These are phyloP conservation scores for Aspergillus heteromorphus DNA, from an alignment of 495 filamentous ascomycete genomes.

Conservation along the genomic window DNA sequence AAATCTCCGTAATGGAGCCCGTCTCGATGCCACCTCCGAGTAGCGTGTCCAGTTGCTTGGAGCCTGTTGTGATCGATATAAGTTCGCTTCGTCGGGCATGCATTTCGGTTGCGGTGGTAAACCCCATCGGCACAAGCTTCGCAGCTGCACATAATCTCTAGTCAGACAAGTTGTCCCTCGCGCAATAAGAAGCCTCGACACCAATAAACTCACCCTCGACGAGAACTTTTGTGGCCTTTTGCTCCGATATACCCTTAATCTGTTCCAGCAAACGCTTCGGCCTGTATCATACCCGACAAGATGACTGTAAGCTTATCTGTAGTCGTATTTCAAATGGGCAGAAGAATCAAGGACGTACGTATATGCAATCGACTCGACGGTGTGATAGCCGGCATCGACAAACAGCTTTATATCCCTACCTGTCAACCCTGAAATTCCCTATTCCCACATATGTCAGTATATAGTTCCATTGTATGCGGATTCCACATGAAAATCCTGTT, in stretches of 20 bases:
- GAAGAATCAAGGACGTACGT: constrained; percentile 47
- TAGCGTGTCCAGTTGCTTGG: constrained; percentile 92
- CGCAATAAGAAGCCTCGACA: constrained; percentile 7
- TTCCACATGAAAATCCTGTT: background rate
- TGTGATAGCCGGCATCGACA: constrained; percentile 87
- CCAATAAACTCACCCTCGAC: constrained; percentile 62
- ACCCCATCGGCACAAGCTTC: constrained; percentile 96
- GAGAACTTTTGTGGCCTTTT: constrained; percentile 91
- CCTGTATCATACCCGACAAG: constrained; percentile 25
- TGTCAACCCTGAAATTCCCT: constrained; percentile 82
- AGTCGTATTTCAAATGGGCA: background rate
- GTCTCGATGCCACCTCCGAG: constrained; percentile 94
- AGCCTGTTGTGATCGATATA: constrained; percentile 96
- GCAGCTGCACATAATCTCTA: constrained; percentile 53
- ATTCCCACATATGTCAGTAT: constrained; percentile 10
- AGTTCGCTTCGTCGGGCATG: constrained; percentile 91
- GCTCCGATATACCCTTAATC: constrained; percentile 95
- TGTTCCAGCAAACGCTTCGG: constrained; percentile 81
- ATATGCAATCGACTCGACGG: constrained; percentile 91
- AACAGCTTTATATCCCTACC: constrained; percentile 90
- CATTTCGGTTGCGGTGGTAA: constrained; percentile 99
- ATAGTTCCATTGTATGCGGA: background rate
- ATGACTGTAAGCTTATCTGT: constrained; percentile 1
- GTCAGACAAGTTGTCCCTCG: background rate
- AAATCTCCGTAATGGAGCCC: constrained; percentile 96